Evolutionary conservation across 805 yeast genomes (phyloP).

Genomic region (Candida pseudofarinosa): DNA sequence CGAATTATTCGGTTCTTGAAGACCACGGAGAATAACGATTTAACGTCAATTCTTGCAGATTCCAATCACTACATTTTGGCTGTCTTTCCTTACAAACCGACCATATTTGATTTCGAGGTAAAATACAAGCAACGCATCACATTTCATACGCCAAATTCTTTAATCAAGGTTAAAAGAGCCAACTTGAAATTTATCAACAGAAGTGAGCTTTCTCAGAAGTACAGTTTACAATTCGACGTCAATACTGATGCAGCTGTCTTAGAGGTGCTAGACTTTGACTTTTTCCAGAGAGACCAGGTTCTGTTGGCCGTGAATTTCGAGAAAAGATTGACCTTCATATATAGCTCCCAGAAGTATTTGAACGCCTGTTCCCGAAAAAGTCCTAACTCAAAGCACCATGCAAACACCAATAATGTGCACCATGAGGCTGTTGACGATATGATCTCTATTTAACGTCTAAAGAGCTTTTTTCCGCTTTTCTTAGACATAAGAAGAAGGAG

Average conservation of each 20-base stretch:
- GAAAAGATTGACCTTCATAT: constrained; percentile 18
- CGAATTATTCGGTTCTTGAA: constrained; percentile 24
- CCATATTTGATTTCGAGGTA: constrained; percentile 28
- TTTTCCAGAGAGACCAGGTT: constrained; percentile 31
- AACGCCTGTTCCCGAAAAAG: constrained; percentile 4
- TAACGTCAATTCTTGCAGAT: constrained; percentile 31
- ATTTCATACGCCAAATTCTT: constrained; percentile 20
- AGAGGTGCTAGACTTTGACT: constrained; percentile 25
- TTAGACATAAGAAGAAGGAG: too few relatives aligned
- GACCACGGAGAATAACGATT: constrained; percentile 17
- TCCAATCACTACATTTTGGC: constrained; percentile 27
- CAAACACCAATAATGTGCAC: neutral
- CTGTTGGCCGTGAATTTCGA: constrained; percentile 16
- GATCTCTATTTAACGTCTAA: neutral
- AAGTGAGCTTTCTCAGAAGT: constrained; percentile 9
- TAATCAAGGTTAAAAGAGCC: constrained; percentile 26
- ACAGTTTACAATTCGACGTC: constrained; percentile 6
- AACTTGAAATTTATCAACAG: constrained; percentile 19
- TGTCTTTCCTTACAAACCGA: constrained; percentile 21
- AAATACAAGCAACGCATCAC: constrained; percentile 32
- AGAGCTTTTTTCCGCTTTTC: too few relatives aligned
- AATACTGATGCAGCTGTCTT: constrained; percentile 19
- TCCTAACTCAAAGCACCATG: neutral
- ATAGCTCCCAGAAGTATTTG: constrained; percentile 17
- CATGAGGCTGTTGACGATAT: constrained; percentile 1